These are phyloP conservation scores for Saitoella complicata DNA, from an alignment of 805 yeast species.

Conservation along the genomic window DNA sequence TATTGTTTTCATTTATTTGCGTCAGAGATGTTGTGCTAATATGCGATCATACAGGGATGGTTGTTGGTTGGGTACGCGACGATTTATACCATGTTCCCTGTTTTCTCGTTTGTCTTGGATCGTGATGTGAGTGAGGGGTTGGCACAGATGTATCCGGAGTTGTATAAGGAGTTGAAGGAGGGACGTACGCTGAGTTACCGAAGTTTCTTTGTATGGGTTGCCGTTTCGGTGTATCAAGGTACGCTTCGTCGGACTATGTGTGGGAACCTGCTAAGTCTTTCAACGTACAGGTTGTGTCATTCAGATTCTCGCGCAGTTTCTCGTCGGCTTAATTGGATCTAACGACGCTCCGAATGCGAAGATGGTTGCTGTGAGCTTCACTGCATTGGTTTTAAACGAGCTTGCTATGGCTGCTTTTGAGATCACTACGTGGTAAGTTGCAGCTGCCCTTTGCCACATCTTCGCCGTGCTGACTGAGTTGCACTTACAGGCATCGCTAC, in stretches of 20 bases:
- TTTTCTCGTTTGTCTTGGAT: slow-evolving; percentile 80
- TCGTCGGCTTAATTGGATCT: slow-evolving; percentile 42
- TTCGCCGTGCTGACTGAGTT: not conserved
- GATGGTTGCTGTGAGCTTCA: slow-evolving; percentile 78
- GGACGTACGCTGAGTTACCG: slow-evolving; percentile 75
- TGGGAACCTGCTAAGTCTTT: not conserved
- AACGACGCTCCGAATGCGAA: slow-evolving; percentile 30
- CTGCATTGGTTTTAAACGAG: slow-evolving; percentile 69
- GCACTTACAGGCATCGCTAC: slow-evolving; percentile 27
- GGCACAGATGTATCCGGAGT: slow-evolving; percentile 82
- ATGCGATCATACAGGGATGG: slow-evolving; percentile 43
- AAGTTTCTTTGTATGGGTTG: slow-evolving; percentile 84
- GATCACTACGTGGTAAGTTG: slow-evolving; percentile 60
- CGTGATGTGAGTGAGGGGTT: slow-evolving; percentile 79
- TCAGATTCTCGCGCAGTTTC: slow-evolving; percentile 64
- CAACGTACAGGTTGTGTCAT: slow-evolving; percentile 31
- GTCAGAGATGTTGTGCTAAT: not conserved
- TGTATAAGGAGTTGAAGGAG: slow-evolving; percentile 77
- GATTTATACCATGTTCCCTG: slow-evolving; percentile 95
- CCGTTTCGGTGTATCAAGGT: slow-evolving; percentile 85
- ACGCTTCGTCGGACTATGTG: slow-evolving; percentile 1
- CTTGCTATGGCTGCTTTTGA: slow-evolving; percentile 85
- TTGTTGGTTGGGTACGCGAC: slow-evolving; percentile 98
- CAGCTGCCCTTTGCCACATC: not conserved
- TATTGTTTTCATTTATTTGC: not conserved